Evolutionary conservation across 768 basidiomycete genomes (phyloP).

Genomic region (Boletus sp.): DNA sequence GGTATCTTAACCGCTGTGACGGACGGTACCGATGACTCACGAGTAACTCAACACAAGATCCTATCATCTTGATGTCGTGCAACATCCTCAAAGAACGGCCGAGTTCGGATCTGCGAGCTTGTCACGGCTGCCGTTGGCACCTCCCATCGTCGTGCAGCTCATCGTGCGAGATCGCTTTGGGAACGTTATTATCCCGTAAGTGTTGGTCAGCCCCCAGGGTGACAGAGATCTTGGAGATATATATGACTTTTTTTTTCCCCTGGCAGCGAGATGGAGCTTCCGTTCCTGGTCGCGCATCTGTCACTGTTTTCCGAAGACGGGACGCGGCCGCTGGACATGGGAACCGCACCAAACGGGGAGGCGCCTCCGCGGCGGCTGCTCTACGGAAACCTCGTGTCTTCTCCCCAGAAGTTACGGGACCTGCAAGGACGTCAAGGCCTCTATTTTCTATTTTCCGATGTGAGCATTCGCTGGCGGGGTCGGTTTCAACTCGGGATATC

Average conservation of each 20-base stretch:
- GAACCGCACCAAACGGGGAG: slow-evolving; percentile 47
- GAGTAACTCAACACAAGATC: slow-evolving; percentile 39
- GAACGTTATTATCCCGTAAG: slow-evolving; percentile 76
- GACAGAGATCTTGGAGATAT: slow-evolving; percentile 19
- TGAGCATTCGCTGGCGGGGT: slow-evolving; percentile 78
- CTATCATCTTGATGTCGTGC: slow-evolving; percentile 82
- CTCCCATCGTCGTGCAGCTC: slow-evolving; percentile 80
- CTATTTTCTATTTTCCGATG: slow-evolving; percentile 90
- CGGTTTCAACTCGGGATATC: slow-evolving; percentile 73
- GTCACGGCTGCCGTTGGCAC: slow-evolving; percentile 80
- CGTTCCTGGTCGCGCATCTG: slow-evolving; percentile 83
- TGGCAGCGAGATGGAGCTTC: slow-evolving; percentile 78
- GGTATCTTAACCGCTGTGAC: slow-evolving; percentile 38
- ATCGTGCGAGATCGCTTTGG: slow-evolving; percentile 71
- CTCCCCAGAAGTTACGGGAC: slow-evolving; percentile 77
- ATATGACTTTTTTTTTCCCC: slow-evolving; percentile 17
- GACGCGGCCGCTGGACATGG: slow-evolving; percentile 57
- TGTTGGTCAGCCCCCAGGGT: slow-evolving; percentile 28
- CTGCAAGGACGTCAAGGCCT: slow-evolving; percentile 77
- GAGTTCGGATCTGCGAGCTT: slow-evolving; percentile 75
- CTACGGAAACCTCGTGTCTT: slow-evolving; percentile 84
- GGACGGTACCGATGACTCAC: slow-evolving; percentile 18
- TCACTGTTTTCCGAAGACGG: slow-evolving; percentile 75
- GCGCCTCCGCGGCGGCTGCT: slow-evolving; percentile 57
- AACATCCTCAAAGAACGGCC: slow-evolving; percentile 79